phyloP scores from a whole-genome alignment of 176 grass and related monocot genomes.

The Carex pumila region DNA sequence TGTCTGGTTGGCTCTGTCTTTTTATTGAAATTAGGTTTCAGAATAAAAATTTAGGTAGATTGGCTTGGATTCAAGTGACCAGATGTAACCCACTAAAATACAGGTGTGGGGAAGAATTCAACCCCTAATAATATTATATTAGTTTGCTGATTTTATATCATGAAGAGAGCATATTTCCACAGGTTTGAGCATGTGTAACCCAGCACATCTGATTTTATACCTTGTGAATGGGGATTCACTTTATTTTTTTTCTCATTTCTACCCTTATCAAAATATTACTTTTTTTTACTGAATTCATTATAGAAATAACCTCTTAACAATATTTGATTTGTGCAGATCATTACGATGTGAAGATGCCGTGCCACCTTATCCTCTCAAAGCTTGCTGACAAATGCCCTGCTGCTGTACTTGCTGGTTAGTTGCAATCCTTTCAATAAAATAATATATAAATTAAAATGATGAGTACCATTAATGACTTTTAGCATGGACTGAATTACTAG shows the following conservation, averaged over 20 bases:
- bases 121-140: neutral
- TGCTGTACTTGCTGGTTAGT: conserved; percentile 83
- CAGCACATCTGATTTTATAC: neutral
- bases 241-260: neutral
- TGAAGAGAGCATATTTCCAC: neutral
- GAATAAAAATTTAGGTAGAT: neutral
- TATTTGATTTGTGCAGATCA: conserved; percentile 51
- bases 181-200: neutral
- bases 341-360: conserved; percentile 99
- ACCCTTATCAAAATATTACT: neutral
- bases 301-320: neutral
- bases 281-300: neutral
- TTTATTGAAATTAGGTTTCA: neutral
- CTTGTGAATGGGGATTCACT: neutral
- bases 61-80: neutral
- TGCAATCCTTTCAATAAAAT: conserved; percentile 12
- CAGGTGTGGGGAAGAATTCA: neutral
- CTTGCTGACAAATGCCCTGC: conserved; percentile 96
- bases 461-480: neutral
- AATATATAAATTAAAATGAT: neutral
- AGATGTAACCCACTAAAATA: neutral
- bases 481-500: neutral
- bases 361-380: conserved; percentile 98
- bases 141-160: neutral
- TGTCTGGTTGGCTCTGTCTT: neutral